Evolutionary conservation across 306 rosid species (phyloP).

Genomic region (Rubus parviflorus): DNA sequence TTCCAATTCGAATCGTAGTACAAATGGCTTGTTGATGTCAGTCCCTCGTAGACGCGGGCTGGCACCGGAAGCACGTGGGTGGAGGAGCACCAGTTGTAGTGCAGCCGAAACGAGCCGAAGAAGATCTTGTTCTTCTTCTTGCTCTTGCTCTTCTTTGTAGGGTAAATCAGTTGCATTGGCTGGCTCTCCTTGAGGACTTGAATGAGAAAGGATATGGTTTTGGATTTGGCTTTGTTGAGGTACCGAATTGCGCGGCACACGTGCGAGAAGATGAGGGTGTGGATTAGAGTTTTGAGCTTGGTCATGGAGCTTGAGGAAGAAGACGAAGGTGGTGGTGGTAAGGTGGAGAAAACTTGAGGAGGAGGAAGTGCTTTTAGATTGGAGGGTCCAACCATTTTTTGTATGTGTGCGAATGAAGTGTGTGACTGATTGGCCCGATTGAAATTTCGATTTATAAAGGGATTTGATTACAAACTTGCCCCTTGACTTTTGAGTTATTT

Average conservation of each 20-base stretch:
- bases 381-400: slow-evolving; percentile 52
- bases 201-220: slow-evolving; percentile 40
- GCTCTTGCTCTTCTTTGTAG: slow-evolving; percentile 20
- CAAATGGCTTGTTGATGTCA: slow-evolving; percentile 20
- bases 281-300: slow-evolving; percentile 61
- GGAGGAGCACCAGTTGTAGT: slow-evolving; percentile 86
- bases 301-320: slow-evolving; percentile 31
- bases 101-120: slow-evolving; percentile 83
- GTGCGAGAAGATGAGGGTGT: slow-evolving; percentile 61
- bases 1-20: slow-evolving; percentile 49
- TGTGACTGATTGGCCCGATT: not conserved
- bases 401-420: not conserved
- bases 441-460: slow-evolving; percentile 23
- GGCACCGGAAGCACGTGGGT: slow-evolving; percentile 64
- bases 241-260: slow-evolving; percentile 49
- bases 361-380: slow-evolving; percentile 42
- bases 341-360: slow-evolving; percentile 47
- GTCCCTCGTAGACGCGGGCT: slow-evolving; percentile 41
- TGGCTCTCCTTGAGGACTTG: slow-evolving; percentile 32
- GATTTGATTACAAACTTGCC: slow-evolving; percentile 40
- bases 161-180: slow-evolving; percentile 23
- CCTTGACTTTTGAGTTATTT: slow-evolving; percentile 47
- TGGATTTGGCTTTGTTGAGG: slow-evolving; percentile 59
- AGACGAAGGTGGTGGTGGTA: slow-evolving; percentile 24
- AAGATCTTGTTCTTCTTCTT: slow-evolving; percentile 44